Evolutionary conservation across 2,329 filamentous ascomycete species (phyloP).

Genomic region (Aspergillus sp.): DNA sequence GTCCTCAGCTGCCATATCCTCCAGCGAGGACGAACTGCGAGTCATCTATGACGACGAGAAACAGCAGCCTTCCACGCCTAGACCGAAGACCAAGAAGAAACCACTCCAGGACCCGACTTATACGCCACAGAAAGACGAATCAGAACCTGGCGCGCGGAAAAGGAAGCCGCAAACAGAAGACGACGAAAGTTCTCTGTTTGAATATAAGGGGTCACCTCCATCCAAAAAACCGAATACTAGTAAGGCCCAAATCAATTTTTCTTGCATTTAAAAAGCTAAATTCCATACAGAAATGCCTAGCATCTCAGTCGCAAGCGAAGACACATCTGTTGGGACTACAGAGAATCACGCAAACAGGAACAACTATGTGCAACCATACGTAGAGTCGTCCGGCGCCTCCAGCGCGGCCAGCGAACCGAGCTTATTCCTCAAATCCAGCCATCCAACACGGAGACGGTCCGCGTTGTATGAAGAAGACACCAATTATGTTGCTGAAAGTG

Average conservation of each 20-base stretch:
- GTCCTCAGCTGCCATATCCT: neutral
- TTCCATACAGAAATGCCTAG: neutral
- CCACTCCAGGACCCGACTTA: slow-evolving; percentile 2
- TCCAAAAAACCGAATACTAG: neutral
- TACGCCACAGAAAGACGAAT: neutral
- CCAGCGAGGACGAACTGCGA: neutral
- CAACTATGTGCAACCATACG: neutral
- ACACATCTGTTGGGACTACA: neutral
- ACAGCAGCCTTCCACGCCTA: neutral
- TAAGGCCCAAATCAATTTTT: neutral
- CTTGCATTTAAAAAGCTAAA: neutral
- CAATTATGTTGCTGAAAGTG: slow-evolving; percentile 5
- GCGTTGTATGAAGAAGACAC: neutral
- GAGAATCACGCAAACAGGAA: neutral
- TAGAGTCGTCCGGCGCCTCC: neutral
- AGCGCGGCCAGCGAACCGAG: neutral
- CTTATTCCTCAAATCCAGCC: neutral
- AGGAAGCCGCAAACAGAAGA: slow-evolving; percentile 1
- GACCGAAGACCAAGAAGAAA: neutral
- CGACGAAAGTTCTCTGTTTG: neutral
- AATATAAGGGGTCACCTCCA: neutral
- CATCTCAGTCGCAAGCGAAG: neutral
- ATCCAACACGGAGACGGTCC: neutral
- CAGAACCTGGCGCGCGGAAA: neutral
- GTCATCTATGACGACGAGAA: neutral